Evolutionary conservation across 331 rosid species (phyloP), one percentile per base, ranked within the genome.

Genomic region (Dryas integrifolia): DNA sequence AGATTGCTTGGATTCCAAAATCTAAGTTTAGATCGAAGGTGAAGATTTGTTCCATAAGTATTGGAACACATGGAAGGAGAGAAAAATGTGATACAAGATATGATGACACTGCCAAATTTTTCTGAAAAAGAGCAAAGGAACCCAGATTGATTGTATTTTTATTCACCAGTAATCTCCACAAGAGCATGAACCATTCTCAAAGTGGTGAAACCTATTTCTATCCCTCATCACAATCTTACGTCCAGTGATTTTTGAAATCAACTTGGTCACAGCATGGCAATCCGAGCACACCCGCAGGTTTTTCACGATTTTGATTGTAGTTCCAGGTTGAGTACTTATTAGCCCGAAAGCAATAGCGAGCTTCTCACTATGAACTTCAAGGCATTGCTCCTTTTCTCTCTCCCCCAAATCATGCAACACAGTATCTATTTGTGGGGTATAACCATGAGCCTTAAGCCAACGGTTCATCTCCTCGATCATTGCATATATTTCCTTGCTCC

Each of bases 281-380:
- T 94, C 98, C 62, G 66, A 56, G 50, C 97, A 89, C n/a, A 91
- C 95, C 1, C 96, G 78, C 7, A 91, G 92, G 76, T 94, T 94
- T 84, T 89, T 89, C 53, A 91, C 90, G 47, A 94, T 85, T 82
- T 88, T 94, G 69, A 91, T 74, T 0, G 90, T 74, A 21, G 87
- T 83, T 67, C 92, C 92, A 1, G 87, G 85, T 35, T 75, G 79
- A 26, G 92, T 86, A 56, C 97, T 86, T 50, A 91, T 88, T 21
- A 94, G 88, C 77, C 97, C 98, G 35, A 86, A 91, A 52, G 98
- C 97, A 58, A 89, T 74, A 16, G 95, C 97, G 65, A 94, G 91
- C 79, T 89, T 94, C 86, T 91, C 96, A 46, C 97, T 88, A 47
- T 94, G 98, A 74, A 91, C 97, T 79, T 85, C 88, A 30, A 94